Base-by-base conservation (phyloP, 495 filamentous ascomycete species). In the Clavariopsis aquatica region DNA sequence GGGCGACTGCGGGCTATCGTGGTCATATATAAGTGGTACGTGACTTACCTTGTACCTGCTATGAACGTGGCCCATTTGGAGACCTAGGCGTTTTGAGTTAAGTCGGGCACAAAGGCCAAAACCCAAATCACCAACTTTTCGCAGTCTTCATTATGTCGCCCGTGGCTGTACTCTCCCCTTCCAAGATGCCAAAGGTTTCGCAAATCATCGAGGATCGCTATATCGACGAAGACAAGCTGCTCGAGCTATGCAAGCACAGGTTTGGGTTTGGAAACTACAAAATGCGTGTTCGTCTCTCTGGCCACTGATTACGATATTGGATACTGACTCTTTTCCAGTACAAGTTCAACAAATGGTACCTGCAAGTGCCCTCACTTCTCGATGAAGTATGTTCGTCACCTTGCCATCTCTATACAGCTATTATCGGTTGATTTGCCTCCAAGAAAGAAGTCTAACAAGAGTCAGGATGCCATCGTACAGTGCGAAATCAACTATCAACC, bases 151-250 rank as follows among this genome's bases (percentile, higher is more conserved):
- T 10, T 43, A 47, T 5, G 4, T 17, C 24, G 22, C 19, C 45
- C 27, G 15, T 36, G 45, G n/a, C 24, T 22, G 52, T 60, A 46
- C 10, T 19, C n/a, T 52, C 27, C 20, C 36, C 36, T 5, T 28
- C 55, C 1, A 58, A 9, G 41, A 17, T 4, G 12, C 2, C 45
- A 17, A 60, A 60, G n/a, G 46, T 45, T 15, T 19, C 17, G 2
- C 58, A 62, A 45, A 62, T 62, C 27, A 62, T 62, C 58, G 58
- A 62, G 28, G 49, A 62, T 54, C 47, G 47, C 1, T 62, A 62
- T 34, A 52, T 52, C 29, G 49, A 62, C 19, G 58, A 62, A 27
- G 47, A 43, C 13, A 62, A 62, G 31, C 49, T 62, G 49, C 20
- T 49, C 46, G 36, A 36, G 9, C 8, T 60, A 8, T 60, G 43